Evolutionary conservation across 352 stramenopile species (phyloP).

Genomic region (Elongisporangium prolatum): DNA sequence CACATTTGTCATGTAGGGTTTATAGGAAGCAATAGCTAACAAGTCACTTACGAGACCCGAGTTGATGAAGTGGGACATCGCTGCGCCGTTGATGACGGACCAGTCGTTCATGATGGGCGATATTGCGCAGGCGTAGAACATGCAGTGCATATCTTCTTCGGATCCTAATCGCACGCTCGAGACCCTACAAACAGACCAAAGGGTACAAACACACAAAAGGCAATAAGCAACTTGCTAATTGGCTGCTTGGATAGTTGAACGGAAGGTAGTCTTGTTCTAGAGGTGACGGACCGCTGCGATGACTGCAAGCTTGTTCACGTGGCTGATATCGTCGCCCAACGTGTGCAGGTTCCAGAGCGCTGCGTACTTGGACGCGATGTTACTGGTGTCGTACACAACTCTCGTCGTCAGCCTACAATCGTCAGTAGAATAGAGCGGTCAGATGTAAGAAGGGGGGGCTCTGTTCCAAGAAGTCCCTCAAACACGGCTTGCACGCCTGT

Average conservation of each 20-base stretch:
- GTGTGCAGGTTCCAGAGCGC: slow-evolving; percentile 81
- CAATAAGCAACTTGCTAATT: background rate
- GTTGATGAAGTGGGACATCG: slow-evolving; percentile 78
- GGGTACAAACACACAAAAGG: slow-evolving; percentile 1
- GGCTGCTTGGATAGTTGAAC: slow-evolving; percentile 25
- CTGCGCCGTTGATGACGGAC: slow-evolving; percentile 58
- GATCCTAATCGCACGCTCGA: slow-evolving; percentile 59
- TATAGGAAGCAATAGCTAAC: background rate
- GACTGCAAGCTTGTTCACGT: slow-evolving; percentile 70
- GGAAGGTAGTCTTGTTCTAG: slow-evolving; percentile 70
- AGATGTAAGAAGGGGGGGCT: no score
- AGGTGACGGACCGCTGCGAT: slow-evolving; percentile 52
- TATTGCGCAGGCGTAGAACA: slow-evolving; percentile 86
- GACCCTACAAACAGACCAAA: slow-evolving; percentile 46
- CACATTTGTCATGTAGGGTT: slow-evolving; percentile 4
- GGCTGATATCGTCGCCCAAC: slow-evolving; percentile 75
- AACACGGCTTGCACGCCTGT: no score
- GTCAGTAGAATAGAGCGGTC: background rate
- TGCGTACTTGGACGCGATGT: slow-evolving; percentile 83
- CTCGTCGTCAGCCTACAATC: slow-evolving; percentile 38
- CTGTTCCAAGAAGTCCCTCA: no score
- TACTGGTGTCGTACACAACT: slow-evolving; percentile 79
- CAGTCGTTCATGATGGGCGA: slow-evolving; percentile 86
- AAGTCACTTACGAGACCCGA: slow-evolving; percentile 57
- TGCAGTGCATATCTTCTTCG: slow-evolving; percentile 87